A percentile compares a stretch with the other conserved stretches of the same genome.
Evolutionary conservation across 2,329 filamentous ascomycete genomes (phyloP).

Genomic region (Botrytis tulipae): DNA sequence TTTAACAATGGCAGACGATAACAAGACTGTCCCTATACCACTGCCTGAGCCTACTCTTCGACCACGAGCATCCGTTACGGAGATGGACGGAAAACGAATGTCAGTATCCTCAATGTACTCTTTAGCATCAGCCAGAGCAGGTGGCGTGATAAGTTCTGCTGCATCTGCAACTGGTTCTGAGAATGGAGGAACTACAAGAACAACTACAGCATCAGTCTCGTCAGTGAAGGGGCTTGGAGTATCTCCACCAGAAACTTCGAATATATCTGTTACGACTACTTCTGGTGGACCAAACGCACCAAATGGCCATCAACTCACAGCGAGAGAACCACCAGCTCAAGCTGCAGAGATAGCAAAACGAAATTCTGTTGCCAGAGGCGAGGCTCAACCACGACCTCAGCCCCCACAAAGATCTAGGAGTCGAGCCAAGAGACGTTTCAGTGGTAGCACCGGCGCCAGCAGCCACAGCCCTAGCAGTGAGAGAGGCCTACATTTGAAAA

Average conservation of each 20-base stretch:
- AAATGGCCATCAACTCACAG: slow-evolving; percentile 48
- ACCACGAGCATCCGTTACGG: slow-evolving; percentile 49
- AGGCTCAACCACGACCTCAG: slow-evolving; percentile 41
- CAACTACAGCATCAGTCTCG: slow-evolving; percentile 28
- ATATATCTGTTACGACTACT: slow-evolving; percentile 54
- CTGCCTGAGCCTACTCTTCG: slow-evolving; percentile 51
- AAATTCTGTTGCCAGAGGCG: slow-evolving; percentile 36
- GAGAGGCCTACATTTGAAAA: slow-evolving; percentile 48
- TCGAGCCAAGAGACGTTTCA: slow-evolving; percentile 70
- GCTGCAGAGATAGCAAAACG: slow-evolving; percentile 37
- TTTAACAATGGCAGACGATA: slow-evolving; percentile 38
- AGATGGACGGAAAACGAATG: slow-evolving; percentile 60
- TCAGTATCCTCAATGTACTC: slow-evolving; percentile 74
- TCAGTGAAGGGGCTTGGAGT: slow-evolving; percentile 27
- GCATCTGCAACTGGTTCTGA: slow-evolving; percentile 56
- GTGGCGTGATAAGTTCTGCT: slow-evolving; percentile 51
- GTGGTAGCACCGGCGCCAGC: slow-evolving; percentile 77
- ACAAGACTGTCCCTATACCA: slow-evolving; percentile 24
- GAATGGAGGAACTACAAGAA: slow-evolving; percentile 30
- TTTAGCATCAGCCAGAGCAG: slow-evolving; percentile 53
- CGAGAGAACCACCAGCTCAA: slow-evolving; percentile 35
- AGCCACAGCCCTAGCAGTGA: slow-evolving; percentile 79
- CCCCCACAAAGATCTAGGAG: slow-evolving; percentile 61
- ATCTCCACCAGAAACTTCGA: slow-evolving; percentile 50
- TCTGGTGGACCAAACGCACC: slow-evolving; percentile 46